These are phyloP conservation scores for Cryptosporidium viatorum DNA, from an alignment of 169 alveolate species.

Conservation along the genomic window DNA sequence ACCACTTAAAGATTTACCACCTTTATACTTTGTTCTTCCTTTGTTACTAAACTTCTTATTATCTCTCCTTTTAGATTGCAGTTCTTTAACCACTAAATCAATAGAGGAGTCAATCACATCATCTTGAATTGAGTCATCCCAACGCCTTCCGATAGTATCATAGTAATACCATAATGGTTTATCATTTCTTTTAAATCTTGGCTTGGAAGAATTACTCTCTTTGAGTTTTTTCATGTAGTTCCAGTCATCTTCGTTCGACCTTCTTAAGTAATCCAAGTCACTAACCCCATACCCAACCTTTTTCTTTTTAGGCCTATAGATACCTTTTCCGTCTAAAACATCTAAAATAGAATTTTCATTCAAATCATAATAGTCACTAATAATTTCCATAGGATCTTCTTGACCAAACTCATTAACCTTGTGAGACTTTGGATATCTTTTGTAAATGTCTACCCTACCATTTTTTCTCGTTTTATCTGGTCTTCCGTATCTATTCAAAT, in stretches of 20 bases:
- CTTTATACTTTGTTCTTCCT: neutral
- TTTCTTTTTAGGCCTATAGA: conserved; percentile 26
- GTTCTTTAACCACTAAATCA: conserved; percentile 13
- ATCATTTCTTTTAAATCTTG: neutral
- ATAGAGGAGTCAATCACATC: conserved; percentile 31
- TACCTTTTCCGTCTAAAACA: conserved; percentile 49
- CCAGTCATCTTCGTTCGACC: conserved; percentile 57
- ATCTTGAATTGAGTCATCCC: conserved; percentile 54
- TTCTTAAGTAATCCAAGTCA: conserved; percentile 31
- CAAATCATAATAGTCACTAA: conserved; percentile 13
- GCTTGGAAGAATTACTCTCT: neutral
- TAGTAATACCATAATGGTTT: conserved; percentile 66
- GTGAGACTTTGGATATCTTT: conserved; percentile 17
- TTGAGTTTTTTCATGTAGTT: conserved; percentile 38
- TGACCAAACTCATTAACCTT: conserved; percentile 51
- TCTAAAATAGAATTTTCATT: conserved; percentile 49
- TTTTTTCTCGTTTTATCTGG: neutral
- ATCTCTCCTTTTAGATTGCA: conserved; percentile 2
- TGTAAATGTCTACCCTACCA: neutral
- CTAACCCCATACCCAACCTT: conserved; percentile 39
- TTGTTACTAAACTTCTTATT: neutral
- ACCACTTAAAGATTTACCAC: neutral
- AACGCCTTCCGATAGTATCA: conserved; percentile 58
- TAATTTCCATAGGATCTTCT: conserved; percentile 61
- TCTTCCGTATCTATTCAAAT: neutral